Conservation (phyloP, 2,329 filamentous ascomycete genomes). For the Aspergillus glaucus region DNA sequence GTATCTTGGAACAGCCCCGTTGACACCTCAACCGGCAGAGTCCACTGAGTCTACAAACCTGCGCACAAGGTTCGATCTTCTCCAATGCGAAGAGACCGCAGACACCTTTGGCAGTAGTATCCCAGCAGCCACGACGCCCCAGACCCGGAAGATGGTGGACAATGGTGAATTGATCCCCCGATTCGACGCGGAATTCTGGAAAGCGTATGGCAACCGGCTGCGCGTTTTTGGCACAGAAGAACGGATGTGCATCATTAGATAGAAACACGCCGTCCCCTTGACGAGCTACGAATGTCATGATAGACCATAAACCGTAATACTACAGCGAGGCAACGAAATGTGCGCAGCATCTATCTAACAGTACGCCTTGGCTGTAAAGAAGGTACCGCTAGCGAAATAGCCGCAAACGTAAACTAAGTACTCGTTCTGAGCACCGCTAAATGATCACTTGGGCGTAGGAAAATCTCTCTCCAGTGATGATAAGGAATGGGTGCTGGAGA, state of each 20-base stretch:
- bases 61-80: constrained; percentile 24
- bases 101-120: constrained; percentile 6
- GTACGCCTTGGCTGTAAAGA: constrained; percentile 65
- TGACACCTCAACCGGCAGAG: neutral
- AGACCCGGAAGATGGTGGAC: constrained; percentile 13
- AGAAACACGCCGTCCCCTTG: neutral
- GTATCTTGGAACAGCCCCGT: neutral
- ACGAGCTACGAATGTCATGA: neutral
- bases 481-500: constrained; percentile 79
- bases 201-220: constrained; percentile 52
- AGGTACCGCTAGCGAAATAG: constrained; percentile 98
- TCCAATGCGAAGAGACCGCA: constrained; percentile 12
- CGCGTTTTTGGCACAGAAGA: constrained; percentile 57
- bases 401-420: constrained; percentile 48
- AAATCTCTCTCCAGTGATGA: constrained; percentile 70
- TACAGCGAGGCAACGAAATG: constrained; percentile 39
- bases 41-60: constrained; percentile 3
- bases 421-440: constrained; percentile 79
- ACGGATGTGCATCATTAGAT: constrained; percentile 32
- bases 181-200: constrained; percentile 51
- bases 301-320: neutral
- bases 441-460: constrained; percentile 83
- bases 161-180: constrained; percentile 46
- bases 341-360: constrained; percentile 97
- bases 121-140: constrained; percentile 2